Percentiles rank a stretch among this genome's conserved stretches.
These are phyloP conservation scores for Cnidoscolus chayamansa DNA, from an alignment of 441 rosid species.

Conservation along the genomic window DNA sequence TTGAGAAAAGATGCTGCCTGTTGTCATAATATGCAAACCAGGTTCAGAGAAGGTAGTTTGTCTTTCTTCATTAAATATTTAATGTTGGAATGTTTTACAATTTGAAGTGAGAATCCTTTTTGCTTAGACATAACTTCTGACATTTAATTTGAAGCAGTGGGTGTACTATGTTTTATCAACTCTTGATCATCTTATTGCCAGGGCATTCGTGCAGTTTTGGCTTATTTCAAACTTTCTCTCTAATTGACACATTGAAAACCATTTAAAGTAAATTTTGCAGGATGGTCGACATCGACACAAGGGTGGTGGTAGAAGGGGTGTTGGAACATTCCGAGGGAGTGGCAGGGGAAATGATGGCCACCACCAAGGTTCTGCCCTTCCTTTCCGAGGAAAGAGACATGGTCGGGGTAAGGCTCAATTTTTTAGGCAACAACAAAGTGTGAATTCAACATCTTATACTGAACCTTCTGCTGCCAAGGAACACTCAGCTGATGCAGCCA, in stretches of 20 bases:
- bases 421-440: slow-evolving; percentile 9
- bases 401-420: slow-evolving; percentile 20
- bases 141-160: not conserved
- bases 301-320: slow-evolving; percentile 25
- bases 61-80: not conserved
- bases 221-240: not conserved
- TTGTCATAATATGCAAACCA: not conserved
- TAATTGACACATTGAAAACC: slow-evolving; percentile 14
- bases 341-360: slow-evolving; percentile 14
- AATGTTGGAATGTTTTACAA: not conserved
- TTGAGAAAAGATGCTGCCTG: not conserved
- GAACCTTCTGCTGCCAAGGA: slow-evolving; percentile 20
- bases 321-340: slow-evolving; percentile 12
- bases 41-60: not conserved
- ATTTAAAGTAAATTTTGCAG: slow-evolving; percentile 28
- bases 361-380: not conserved
- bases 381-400: slow-evolving; percentile 23
- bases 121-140: not conserved
- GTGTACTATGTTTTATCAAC: no score
- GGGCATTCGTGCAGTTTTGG: not conserved
- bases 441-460: slow-evolving; percentile 19
- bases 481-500: slow-evolving; percentile 19
- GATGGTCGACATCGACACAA: slow-evolving; percentile 20
- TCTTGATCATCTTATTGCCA: no score
- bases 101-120: not conserved